Base-by-base conservation (phyloP, 805 yeast genomes). In the Scheffersomyces coipomensis region DNA sequence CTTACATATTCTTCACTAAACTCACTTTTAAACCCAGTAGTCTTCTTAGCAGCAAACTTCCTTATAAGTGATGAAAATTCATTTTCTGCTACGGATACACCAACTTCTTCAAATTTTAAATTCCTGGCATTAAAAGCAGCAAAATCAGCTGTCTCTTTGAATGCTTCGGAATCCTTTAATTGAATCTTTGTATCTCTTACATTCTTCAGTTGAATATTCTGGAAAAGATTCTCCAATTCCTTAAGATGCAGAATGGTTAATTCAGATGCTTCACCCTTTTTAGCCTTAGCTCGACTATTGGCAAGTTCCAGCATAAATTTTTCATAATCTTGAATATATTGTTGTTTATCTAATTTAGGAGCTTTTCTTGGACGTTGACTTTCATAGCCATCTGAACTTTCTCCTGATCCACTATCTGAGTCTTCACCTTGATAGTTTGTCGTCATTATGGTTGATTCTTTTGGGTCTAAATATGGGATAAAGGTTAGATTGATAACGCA, bases 81-180 rank as follows among this genome's bases (percentile, higher is more conserved):
- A 4, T 70, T 65, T 19, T 75, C 55, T 44, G 70, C 70, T 4
- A 85, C 51, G 1, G 75, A 58, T n/a, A 71, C 66, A 9, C 76
- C 80, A 3, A 75, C 64, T 35, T 75, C 73, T 3, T 83, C 88
- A 36, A 83, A 61, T 38, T 76, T 76, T 47, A 83, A 50, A 57
- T 79, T 81, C 35, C 78, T 68, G 2, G 85, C 79, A 33, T 85
- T 84, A 17, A 80, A 61, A 29, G 82, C 79, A 10, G 88, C 82
- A 50, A 83, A 71, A 41, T 75, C 75, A 26, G 86, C 75, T 9
- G 83, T 74, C 43, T 74, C 79, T 22, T 69, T 66, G 48, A 85
- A 68, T 4, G 84, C 79, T 39, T 78, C 78, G 1, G 91, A 73
- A 57, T 85, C 95, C 40, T 76, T 56, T 40, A 65, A 51, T 30